Conservation (phyloP, 768 basidiomycete genomes). For the Baorangia bicolor region DNA sequence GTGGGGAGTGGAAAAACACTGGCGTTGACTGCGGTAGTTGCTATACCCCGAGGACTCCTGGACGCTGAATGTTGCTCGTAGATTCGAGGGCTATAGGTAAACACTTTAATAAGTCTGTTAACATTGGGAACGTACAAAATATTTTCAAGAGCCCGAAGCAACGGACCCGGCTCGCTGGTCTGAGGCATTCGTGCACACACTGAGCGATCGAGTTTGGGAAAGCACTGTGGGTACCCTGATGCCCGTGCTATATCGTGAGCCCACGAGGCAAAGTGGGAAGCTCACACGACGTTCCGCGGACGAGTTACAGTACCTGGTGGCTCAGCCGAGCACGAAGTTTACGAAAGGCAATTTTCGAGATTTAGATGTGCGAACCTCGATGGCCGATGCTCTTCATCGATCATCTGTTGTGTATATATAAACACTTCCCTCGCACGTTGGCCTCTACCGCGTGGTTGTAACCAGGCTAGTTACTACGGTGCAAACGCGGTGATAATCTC, state of each 20-base stretch:
- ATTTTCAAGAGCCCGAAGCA: neutral
- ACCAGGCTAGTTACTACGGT: neutral
- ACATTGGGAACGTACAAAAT: neutral
- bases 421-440: neutral
- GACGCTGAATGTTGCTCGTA: neutral
- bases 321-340: neutral
- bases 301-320: neutral
- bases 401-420: neutral
- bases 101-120: neutral
- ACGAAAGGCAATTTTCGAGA: neutral
- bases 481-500: constrained; percentile 3
- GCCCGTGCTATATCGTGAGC: neutral
- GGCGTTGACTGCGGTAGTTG: neutral
- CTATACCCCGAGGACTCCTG: neutral
- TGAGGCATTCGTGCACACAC: neutral
- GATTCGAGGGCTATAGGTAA: neutral
- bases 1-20: neutral
- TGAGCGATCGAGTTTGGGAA: neutral
- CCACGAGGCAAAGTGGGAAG: neutral
- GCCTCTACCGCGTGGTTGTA: neutral
- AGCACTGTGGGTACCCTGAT: neutral
- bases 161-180: neutral
- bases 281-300: constrained; percentile 4
- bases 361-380: neutral
- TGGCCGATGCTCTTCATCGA: neutral